A percentile compares a stretch with the other conserved stretches of the same genome.
Conservation (phyloP, 805 yeast genomes). For the Wickerhamiella sergipiensis region DNA sequence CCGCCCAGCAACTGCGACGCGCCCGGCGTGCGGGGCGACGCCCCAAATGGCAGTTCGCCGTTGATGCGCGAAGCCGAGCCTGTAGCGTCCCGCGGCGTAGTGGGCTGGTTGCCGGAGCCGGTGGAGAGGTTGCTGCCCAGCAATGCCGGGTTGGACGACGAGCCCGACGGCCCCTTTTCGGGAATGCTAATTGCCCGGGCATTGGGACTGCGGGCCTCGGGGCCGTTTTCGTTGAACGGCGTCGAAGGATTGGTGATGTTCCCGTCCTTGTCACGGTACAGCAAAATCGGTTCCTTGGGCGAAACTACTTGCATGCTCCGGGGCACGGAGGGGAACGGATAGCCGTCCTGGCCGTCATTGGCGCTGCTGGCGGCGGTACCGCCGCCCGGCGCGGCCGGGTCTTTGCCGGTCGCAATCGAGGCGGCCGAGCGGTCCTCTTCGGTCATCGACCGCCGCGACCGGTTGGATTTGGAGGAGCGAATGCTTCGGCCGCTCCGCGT, state of each 20-base stretch:
- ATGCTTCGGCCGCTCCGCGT: conserved; percentile 19
- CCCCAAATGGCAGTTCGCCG: conserved; percentile 17
- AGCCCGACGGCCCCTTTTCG: neutral
- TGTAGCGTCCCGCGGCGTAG: neutral
- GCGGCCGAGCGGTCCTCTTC: conserved; percentile 30
- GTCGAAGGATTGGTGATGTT: conserved; percentile 10
- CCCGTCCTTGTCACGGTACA: conserved; percentile 38
- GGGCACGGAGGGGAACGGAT: conserved; percentile 17
- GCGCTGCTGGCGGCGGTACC: neutral
- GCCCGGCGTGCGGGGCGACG: conserved; percentile 18
- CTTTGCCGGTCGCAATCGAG: conserved; percentile 48
- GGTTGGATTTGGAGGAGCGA: neutral
- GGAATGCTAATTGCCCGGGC: neutral
- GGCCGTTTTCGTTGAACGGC: conserved; percentile 9
- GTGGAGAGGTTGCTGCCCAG: neutral
- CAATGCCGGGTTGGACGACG: neutral
- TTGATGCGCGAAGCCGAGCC: conserved; percentile 7
- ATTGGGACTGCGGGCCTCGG: neutral
- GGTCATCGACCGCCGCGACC: neutral
- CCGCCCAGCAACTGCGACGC: conserved; percentile 23
- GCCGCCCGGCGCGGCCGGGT: neutral
- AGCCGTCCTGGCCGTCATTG: conserved; percentile 28
- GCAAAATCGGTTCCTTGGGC: conserved; percentile 62
- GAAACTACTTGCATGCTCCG: conserved; percentile 45
- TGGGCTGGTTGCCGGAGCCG: neutral